Evolutionary conservation across 208 protist genomes (phyloP).

Genomic region (Acanthamoeba triangularis): DNA sequence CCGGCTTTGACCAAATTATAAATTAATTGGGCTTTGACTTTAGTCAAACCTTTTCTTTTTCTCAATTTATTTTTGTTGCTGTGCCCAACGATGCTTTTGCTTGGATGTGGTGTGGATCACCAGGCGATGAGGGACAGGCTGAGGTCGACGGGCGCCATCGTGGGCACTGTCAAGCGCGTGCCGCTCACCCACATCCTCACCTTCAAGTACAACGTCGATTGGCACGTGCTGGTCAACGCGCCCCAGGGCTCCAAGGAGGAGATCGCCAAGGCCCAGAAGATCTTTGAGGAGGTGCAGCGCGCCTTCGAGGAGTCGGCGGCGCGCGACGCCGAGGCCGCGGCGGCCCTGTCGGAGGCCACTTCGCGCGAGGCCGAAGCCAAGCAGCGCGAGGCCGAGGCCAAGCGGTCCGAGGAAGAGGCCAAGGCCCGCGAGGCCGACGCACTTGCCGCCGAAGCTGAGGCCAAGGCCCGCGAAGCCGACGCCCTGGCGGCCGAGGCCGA

Average conservation of each 20-base stretch:
- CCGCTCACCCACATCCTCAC: constrained; percentile 62
- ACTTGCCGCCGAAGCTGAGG: too few species aligned
- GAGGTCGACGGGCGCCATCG: constrained; percentile 26
- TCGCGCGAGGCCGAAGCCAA: constrained; percentile 54
- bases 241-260: constrained; percentile 69
- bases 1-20: neutral
- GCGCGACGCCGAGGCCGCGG: constrained; percentile 13
- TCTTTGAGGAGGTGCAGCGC: neutral
- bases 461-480: constrained; percentile 35
- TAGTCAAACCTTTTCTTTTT: too few species aligned
- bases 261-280: constrained; percentile 52
- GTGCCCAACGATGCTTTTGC: too few species aligned
- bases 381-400: neutral
- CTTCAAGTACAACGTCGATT: constrained; percentile 52
- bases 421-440: too few species aligned
- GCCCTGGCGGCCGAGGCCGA: neutral
- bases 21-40: neutral
- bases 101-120: too few species aligned
- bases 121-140: constrained; percentile 58
- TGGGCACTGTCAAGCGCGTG: constrained; percentile 15
- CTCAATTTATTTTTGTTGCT: too few species aligned
- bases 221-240: constrained; percentile 44
- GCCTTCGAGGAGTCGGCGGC: constrained; percentile 39
- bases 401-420: too few species aligned
- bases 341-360: constrained; percentile 12